Base-by-base conservation (phyloP, 2,329 filamentous ascomycete species). In the Aspergillus calidoustus region DNA sequence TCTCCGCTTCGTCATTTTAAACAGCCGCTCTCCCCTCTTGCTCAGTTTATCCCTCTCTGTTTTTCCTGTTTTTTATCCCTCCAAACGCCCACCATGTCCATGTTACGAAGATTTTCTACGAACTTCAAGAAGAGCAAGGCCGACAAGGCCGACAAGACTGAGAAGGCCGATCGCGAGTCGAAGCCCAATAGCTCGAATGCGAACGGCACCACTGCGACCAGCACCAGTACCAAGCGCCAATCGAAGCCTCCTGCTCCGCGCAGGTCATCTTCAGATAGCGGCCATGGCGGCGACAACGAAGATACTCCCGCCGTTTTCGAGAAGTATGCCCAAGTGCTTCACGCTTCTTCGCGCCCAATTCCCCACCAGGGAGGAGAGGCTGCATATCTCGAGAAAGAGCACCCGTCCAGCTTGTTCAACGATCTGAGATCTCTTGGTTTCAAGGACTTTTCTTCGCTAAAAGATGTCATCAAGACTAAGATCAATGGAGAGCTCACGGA, bases 401-500 rank as follows among this genome's bases (percentile, higher is more conserved):
- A 80, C 66, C 81, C 83, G 15, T 83, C 83, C 0, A 81, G 83
- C 1, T 67, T 89, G 41, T 78, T 80, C 62, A 76, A 83, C 53
- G 89, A 91, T 68, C 66, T 91, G 53, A 86, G 81, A 64, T 76
- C 83, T 5, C 74, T 92, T 74, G 83, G 65, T 61, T 81, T 76
- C 43, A 69, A 76, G 81, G 89, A 92, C 66, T 72, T 90, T 49
- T 84, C 84, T 68, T 91, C 89, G 0, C 77, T 92, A 19, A 75
- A 85, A 49, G 81, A 85, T 5, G 77, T 92, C 43, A 79, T 91
- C 60, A 83, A 84, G 58, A 82, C 79, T 63, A 88, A 91, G 75
- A 74, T 88, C 34, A 88, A 86, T 67, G 88, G 89, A 1, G 83
- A 86, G 52, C 80, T 89, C 11, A 76, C 86, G 5, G 88, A 94